Base-by-base conservation (phyloP, 129 eudicot genomes). In the Helianthus annuus region DNA sequence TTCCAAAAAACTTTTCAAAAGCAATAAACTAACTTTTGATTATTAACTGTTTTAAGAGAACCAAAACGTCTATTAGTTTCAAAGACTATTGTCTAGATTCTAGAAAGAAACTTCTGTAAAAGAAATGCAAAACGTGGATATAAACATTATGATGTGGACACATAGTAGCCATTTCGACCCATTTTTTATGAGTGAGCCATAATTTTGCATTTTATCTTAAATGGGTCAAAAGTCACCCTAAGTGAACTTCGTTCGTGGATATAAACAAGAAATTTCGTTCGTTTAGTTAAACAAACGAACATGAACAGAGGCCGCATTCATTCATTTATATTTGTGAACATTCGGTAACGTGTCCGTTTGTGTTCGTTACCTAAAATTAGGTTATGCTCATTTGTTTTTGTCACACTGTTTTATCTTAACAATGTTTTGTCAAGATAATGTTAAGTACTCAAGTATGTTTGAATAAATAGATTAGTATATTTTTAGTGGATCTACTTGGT, bases 1-100 rank as follows among this genome's bases (percentile, higher is more conserved):
- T 66, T 52, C 12, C 32, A 54, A 70, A 27, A 70, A 54, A 36
- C 9, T 38, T 12, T 16, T 54, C 74, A 9, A 22, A 75, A 17
- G 39, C 60, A 66, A 66, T 55, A 10, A 65, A 66, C 58, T 58
- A 75, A 46, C 68, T 54, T 53, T 27, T 27, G 24, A 76, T 7
- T 38, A 73, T 62, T 49, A 66, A 54, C 13, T 9, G 6, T 42
- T 54, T 24, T 32, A 75, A 24, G 14, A 52, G 79, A 66, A 27
- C 57, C 55, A n/a, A n/a, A 74, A 64, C n/a, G 4, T 64, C 40
- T 22, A 64, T 40, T 48, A 49, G 44, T 74, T 64, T 52, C 64
- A 19, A 58, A 16, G 15, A 64, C 24, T 48, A 52, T 15, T 59
- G 65, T 69, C 52, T 27, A 64, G 14, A 53, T 32, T 32, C 36